A percentile compares a stretch with the other conserved stretches of the same genome.
phyloP scores from a whole-genome alignment of 352 stramenopile species.

The Globisporangium cylindrosporum region DNA sequence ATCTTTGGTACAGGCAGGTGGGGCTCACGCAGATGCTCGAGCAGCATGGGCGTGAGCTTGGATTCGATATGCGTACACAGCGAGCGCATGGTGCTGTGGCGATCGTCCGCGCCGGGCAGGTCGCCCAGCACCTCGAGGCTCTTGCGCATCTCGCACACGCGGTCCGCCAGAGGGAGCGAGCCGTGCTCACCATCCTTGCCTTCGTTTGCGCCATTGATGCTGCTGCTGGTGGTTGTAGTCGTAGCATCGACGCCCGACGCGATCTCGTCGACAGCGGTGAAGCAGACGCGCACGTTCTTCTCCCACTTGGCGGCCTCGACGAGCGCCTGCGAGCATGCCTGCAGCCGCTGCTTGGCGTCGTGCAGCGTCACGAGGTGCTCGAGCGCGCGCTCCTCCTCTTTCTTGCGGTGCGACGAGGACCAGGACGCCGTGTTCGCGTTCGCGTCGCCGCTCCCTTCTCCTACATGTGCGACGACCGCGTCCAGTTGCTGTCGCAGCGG shows the following conservation, averaged over 20 bases:
- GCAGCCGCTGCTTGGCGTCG: conserved; percentile 60
- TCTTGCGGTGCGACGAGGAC: conserved; percentile 16
- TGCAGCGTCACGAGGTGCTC: conserved; percentile 62
- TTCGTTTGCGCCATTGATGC: neutral
- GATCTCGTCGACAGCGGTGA: conserved; percentile 39
- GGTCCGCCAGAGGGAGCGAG: conserved; percentile 32
- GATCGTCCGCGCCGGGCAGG: conserved; percentile 57
- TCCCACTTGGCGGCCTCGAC: conserved; percentile 66
- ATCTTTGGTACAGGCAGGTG: conserved; percentile 39
- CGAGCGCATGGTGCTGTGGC: conserved; percentile 43
- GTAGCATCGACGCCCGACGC: neutral
- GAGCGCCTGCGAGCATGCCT: conserved; percentile 65
- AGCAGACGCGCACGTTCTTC: conserved; percentile 58
- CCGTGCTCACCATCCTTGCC: neutral
- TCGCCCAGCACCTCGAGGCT: conserved; percentile 64
- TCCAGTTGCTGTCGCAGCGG: conserved; percentile 49
- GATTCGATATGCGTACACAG: conserved; percentile 57
- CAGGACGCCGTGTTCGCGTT: conserved; percentile 7
- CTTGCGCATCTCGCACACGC: conserved; percentile 56
- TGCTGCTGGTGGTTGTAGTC: neutral
- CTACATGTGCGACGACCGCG: conserved; percentile 29
- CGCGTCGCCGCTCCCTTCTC: neutral
- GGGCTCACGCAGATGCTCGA: conserved; percentile 35
- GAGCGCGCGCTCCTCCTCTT: conserved; percentile 38
- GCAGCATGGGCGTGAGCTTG: conserved; percentile 43